Percentiles rank a stretch among this genome's conserved stretches.
phyloP scores from a whole-genome alignment of 2,329 filamentous ascomycete species.

The Fusarium coicis region DNA sequence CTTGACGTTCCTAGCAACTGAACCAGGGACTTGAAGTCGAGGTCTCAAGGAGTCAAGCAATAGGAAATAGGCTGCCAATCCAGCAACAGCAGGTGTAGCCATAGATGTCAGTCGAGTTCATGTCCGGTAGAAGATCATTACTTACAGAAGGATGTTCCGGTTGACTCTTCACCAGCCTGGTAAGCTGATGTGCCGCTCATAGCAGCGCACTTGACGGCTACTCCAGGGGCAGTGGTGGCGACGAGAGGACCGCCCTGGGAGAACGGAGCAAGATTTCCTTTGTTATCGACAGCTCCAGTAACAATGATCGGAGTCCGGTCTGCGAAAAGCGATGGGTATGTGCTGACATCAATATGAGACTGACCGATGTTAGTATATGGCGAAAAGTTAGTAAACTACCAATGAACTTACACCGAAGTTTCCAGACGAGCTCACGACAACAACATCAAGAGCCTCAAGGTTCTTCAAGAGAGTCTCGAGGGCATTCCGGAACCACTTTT shows the following conservation, averaged over 20 bases:
- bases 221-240: background rate
- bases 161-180: background rate
- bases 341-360: background rate
- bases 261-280: background rate
- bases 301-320: background rate
- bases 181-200: background rate
- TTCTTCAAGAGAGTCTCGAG: background rate
- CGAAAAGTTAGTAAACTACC: fast-evolving
- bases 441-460: background rate
- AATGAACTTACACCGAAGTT: background rate
- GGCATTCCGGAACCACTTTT: background rate
- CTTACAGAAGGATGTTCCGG: background rate
- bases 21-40: background rate
- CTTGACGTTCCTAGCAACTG: background rate
- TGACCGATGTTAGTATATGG: background rate
- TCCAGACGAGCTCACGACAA: background rate
- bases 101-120: fast-evolving
- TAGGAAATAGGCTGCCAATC: background rate
- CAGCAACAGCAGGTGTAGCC: background rate
- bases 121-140: fast-evolving
- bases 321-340: background rate
- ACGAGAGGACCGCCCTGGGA: background rate
- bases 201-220: background rate
- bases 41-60: background rate
- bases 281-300: background rate